Percentiles rank a stretch among this genome's conserved stretches.
Conservation (phyloP, 805 yeast genomes). For the Saccharomycopsis fodiens region DNA sequence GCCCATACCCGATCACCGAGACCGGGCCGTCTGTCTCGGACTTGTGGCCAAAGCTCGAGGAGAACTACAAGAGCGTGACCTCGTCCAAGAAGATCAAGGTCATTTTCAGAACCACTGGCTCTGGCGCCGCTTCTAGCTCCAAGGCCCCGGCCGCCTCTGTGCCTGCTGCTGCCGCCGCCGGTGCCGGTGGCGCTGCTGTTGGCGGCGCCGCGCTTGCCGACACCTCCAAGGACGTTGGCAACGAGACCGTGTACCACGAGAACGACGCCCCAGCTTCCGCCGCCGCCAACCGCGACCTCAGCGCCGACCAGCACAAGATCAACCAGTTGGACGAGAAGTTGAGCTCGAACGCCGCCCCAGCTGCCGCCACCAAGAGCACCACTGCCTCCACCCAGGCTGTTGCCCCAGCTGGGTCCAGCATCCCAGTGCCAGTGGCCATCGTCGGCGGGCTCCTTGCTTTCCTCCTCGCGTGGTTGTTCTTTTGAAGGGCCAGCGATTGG, state of each 20-base stretch:
- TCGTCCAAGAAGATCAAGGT: constrained; percentile 64
- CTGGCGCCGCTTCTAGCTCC: constrained; percentile 17
- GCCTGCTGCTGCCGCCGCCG: constrained; percentile 22
- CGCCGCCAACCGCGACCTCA: constrained; percentile 26
- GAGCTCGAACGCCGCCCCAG: constrained; percentile 32
- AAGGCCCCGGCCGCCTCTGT: constrained; percentile 20
- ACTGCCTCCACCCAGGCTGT: neutral
- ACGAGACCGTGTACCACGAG: constrained; percentile 24
- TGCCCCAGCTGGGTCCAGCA: constrained; percentile 33
- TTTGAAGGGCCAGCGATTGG: constrained; percentile 6
- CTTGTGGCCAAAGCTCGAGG: constrained; percentile 68
- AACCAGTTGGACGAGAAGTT: constrained; percentile 37
- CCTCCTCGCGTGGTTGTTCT: constrained; percentile 58
- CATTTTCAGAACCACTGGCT: constrained; percentile 29
- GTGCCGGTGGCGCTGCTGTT: constrained; percentile 19
- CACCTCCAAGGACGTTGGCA: constrained; percentile 14
- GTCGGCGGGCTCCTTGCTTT: constrained; percentile 48
- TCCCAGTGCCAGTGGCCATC: constrained; percentile 49
- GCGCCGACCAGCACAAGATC: constrained; percentile 35
- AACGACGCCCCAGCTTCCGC: constrained; percentile 16
- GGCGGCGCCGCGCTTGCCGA: constrained; percentile 14
- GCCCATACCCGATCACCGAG: constrained; percentile 42
- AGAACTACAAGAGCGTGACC: constrained; percentile 45
- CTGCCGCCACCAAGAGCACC: constrained; percentile 20
- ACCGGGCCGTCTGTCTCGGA: constrained; percentile 48